Base-by-base conservation (phyloP, 1,139 yeast species). In the Saccharomyces uvarum region DNA sequence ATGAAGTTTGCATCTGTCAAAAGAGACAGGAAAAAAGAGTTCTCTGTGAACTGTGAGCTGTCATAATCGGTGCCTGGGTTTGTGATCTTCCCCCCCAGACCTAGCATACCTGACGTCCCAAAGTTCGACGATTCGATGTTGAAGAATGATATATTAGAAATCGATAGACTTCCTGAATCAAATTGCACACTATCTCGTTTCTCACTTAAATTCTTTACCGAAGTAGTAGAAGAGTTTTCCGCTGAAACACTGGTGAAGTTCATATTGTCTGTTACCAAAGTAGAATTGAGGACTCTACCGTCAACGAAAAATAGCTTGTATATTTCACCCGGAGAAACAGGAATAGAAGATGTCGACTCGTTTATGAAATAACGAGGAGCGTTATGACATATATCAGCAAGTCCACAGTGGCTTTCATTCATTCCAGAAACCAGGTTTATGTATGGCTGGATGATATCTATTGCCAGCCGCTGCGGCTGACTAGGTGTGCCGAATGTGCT, bases 21-120 rank as follows among this genome's bases (percentile, higher is more conserved):
- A 0, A 63, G 51, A 31, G 74, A 69, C 33, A 84, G 67, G 53
- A 83, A 73, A 31, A 80, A 80, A 11, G 71, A 63, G 1, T 77
- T 72, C 8, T 58, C 56, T 11, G 66, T 64, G 38, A 67, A 64
- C 0, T 73, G 64, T 31, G 68, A 32, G 7, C 55, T 47, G 33
- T 59, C 57, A 3, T 50, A 52, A 3, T 55, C 54, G 2, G 54
- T 54, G 16, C 59, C 47, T 9, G 57, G 52, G 13, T 59, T 56
- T 4, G 57, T 50, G 1, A 61, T 49, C 13, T 51, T 61, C 2
- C 79, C 79, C 2, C 84, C 83, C 3, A 85, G 64, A 1, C 90
- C 91, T 14, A 84, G 65, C 6, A 80, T 81, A 9, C 88, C 88
- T 4, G 54, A 52, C 3, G 74, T 70, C n/a, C 71, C 64, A 42